Conservation (phyloP, 1,139 yeast genomes). For the Hyphopichia buzzinii region DNA sequence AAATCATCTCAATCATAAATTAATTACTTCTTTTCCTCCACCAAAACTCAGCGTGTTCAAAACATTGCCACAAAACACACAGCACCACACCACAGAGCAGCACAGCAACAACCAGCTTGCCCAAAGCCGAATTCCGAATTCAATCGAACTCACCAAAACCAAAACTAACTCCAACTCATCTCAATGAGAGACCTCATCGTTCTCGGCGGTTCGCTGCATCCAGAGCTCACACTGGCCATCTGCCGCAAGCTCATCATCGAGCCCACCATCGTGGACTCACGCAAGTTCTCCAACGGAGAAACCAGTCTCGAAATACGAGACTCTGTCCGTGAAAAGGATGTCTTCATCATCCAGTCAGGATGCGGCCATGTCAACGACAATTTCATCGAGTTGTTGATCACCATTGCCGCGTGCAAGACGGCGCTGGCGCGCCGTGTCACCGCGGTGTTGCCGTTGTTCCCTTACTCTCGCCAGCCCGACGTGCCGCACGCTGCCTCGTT, state of each 20-base stretch:
- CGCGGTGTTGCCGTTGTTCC: conserved; percentile 92
- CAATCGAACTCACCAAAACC: too few species aligned
- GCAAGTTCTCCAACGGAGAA: conserved; percentile 79
- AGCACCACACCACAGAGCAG: too few species aligned
- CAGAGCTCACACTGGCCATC: conserved; percentile 57
- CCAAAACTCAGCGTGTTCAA: too few species aligned
- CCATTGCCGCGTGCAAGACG: conserved; percentile 92
- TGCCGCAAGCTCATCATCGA: conserved; percentile 63
- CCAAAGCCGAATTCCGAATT: too few species aligned
- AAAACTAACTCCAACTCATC: not conserved
- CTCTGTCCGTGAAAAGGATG: conserved; percentile 91
- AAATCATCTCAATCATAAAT: too few species aligned
- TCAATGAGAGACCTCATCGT: conserved; percentile 74
- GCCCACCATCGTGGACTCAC: conserved; percentile 54
- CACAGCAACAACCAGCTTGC: too few species aligned
- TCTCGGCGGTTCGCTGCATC: conserved; percentile 75
- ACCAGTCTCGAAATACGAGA: conserved; percentile 81
- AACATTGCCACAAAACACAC: too few species aligned
- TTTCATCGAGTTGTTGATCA: conserved; percentile 81
- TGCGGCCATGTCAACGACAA: conserved; percentile 92
- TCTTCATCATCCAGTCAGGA: conserved; percentile 76
- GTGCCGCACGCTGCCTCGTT: conserved; percentile 81
- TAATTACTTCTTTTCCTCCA: too few species aligned
- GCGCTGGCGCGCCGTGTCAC: conserved; percentile 94
- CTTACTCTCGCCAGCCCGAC: conserved; percentile 95